Base-by-base conservation (phyloP, 2,329 filamentous ascomycete species). In the Chalaropsis thielavioides region DNA sequence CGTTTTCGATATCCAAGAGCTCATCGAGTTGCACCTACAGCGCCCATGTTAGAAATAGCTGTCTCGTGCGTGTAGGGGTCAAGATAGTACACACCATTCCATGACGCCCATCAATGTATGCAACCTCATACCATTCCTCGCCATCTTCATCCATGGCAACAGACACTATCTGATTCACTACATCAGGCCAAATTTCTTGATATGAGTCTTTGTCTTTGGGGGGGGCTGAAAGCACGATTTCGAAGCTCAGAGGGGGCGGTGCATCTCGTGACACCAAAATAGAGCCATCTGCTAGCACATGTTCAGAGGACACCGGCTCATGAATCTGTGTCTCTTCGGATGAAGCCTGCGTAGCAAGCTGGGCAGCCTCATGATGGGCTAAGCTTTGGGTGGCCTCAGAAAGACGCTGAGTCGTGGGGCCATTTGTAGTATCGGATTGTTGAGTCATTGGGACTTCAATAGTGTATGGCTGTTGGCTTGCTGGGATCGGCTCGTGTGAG, bases 101-200 rank as follows among this genome's bases (percentile, higher is more conserved):
- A 68, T 75, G 69, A 61, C 75, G 73, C 27, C 78, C 79, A 68
- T 81, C 79, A 38, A 51, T 75, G 60, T 79, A 80, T 66, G 79
- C 77, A 11, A 78, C 72, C 3, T 69, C 70, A 54, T 76, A 78
- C 24, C 70, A 70, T 1, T 69, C 24, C 10, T 73, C 69, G 6
- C 68, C 69, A 8, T 68, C 66, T 15, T 71, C 70, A 0, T 69
- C 69, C 0, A 72, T 67, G 15, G 72, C 68, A 63, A 75, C 69
- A 4, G 72, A 71, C 0, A 74, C 56, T 3, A 81, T 68, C 3
- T 69, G 70, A 43, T 78, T 73, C 15, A 80, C 71, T 1, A 72
- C 70, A 41, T 75, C 70, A 66, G 76, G 79, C 0, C 70, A 68
- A 2, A 75, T 68, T 10, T 65, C 64, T 1, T 65, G 67, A 64